These are phyloP conservation scores for Bipolaris sorokiniana DNA, from an alignment of 2,329 filamentous ascomycete genomes.

Conservation along the genomic window DNA sequence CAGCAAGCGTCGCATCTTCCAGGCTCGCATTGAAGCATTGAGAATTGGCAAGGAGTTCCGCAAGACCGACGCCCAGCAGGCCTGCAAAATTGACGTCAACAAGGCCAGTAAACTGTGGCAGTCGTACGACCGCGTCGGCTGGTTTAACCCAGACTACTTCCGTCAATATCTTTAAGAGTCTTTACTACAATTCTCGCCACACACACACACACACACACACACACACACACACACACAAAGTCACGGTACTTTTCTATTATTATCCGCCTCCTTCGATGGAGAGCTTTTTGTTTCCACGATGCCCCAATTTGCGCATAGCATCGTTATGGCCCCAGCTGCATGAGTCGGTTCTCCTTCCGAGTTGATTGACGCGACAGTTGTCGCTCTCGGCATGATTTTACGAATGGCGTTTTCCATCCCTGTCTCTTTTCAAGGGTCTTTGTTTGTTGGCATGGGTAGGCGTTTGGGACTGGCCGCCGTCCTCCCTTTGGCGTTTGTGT, in stretches of 20 bases:
- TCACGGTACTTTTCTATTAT: background rate
- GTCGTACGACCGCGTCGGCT: conserved; percentile 84
- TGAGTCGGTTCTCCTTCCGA: conserved; percentile 22
- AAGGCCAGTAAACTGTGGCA: conserved; percentile 93
- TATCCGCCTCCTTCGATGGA: background rate
- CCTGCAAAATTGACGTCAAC: conserved; percentile 98
- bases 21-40: conserved; percentile 71
- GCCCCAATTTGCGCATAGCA: conserved; percentile 38
- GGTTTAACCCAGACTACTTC: conserved; percentile 69
- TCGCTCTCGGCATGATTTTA: conserved; percentile 32
- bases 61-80: conserved; percentile 94
- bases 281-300: conserved; percentile 6
- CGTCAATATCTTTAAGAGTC: conserved; percentile 49
- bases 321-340: conserved; percentile 24
- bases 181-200: background rate
- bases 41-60: conserved; percentile 80
- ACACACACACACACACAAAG: background rate
- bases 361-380: conserved; percentile 20
- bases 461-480: conserved; percentile 18
- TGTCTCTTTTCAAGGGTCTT: conserved; percentile 11
- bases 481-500: conserved; percentile 25
- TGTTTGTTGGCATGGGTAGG: conserved; percentile 30
- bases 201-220: background rate
- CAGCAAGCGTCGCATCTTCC: conserved; percentile 91
- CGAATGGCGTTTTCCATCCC: conserved; percentile 36